phyloP scores from a whole-genome alignment of 1,284 basidiomycete species.

The Puccinia polysora region DNA sequence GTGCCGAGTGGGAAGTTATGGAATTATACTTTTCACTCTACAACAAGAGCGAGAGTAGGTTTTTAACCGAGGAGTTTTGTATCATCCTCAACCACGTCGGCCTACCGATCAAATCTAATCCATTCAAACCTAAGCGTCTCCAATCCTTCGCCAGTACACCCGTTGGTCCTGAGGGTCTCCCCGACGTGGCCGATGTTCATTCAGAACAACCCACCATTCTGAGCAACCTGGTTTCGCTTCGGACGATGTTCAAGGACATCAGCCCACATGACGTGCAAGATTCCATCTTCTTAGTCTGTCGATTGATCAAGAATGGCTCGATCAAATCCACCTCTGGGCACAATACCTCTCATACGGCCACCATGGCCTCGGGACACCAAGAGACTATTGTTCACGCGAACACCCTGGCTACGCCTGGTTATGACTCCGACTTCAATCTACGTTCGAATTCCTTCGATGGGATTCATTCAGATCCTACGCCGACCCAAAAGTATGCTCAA shows the following conservation, averaged over 20 bases:
- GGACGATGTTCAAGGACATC: conserved; percentile 84
- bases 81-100: conserved; percentile 86
- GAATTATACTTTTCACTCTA: conserved; percentile 93
- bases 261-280: conserved; percentile 77
- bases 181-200: not conserved
- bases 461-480: conserved; percentile 11
- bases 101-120: conserved; percentile 69
- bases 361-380: not conserved
- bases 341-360: conserved; percentile 2
- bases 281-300: conserved; percentile 78
- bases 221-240: conserved; percentile 58
- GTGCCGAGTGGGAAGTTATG: conserved; percentile 79
- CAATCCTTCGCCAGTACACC: conserved; percentile 53
- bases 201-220: conserved; percentile 25
- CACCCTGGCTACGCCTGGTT: conserved; percentile 19
- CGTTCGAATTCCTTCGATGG: conserved; percentile 36
- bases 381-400: not conserved
- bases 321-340: conserved; percentile 25
- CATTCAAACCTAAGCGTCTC: conserved; percentile 46
- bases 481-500: conserved; percentile 21
- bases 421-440: conserved; percentile 34
- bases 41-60: conserved; percentile 71
- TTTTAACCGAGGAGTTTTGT: conserved; percentile 91
- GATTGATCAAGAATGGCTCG: conserved; percentile 76
- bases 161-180: not conserved